phyloP scores from a whole-genome alignment of 2,329 filamentous ascomycete genomes.

The Penicillium sp. region DNA sequence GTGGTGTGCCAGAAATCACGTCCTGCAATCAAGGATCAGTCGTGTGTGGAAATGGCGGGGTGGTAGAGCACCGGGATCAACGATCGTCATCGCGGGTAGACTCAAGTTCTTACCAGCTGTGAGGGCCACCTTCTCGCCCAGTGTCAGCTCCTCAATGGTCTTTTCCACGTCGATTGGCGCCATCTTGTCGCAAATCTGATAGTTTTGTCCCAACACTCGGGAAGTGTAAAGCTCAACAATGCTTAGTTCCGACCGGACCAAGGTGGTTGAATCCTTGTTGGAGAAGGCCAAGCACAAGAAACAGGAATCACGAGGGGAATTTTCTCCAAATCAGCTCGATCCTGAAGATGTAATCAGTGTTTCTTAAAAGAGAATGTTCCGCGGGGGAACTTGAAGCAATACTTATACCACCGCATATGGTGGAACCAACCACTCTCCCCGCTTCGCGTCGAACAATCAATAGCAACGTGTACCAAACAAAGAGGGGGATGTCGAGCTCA shows the following conservation, averaged over 20 bases:
- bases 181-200: conserved; percentile 30
- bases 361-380: neutral
- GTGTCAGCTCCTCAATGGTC: conserved; percentile 57
- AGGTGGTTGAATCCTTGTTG: neutral
- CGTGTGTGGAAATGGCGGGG: neutral
- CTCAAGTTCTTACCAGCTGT: conserved; percentile 38
- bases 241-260: neutral
- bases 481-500: neutral
- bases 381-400: neutral
- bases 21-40: conserved; percentile 29
- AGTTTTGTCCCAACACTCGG: neutral
- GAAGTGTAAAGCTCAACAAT: neutral
- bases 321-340: neutral
- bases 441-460: neutral
- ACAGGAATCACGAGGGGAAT: neutral
- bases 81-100: conserved; percentile 3
- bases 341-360: neutral
- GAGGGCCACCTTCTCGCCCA: conserved; percentile 61
- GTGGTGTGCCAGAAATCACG: conserved; percentile 71
- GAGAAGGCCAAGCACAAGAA: neutral
- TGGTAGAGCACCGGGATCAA: neutral
- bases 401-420: conserved; percentile 2
- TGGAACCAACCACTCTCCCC: neutral
- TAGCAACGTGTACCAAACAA: neutral
- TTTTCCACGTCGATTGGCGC: conserved; percentile 47